phyloP scores from a whole-genome alignment of 1,284 basidiomycete genomes.

The Sporisorium graminicola region DNA sequence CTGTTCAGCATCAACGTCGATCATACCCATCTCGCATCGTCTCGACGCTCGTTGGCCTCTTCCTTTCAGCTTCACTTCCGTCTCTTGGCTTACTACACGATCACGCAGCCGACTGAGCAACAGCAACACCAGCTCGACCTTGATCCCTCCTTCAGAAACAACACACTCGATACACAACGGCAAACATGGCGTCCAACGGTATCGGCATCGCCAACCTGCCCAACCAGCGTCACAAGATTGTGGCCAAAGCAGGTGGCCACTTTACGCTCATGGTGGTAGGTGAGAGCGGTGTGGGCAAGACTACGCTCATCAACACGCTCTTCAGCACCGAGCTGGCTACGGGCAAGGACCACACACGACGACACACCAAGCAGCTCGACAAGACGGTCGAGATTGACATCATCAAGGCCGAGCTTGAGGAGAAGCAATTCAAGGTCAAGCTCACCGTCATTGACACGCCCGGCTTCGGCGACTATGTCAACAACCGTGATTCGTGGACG shows the following conservation, averaged over 20 bases:
- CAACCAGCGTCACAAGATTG: conserved; percentile 80
- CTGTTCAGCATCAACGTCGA: not conserved
- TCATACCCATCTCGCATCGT: not conserved
- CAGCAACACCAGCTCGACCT: not conserved
- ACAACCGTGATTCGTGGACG: conserved; percentile 98
- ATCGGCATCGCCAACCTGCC: conserved; percentile 86
- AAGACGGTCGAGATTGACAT: conserved; percentile 87
- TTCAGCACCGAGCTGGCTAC: conserved; percentile 97
- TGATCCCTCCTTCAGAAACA: not conserved
- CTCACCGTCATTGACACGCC: conserved; percentile 98
- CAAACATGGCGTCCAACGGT: conserved; percentile 54
- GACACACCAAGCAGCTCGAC: conserved; percentile 96
- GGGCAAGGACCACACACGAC: conserved; percentile 88
- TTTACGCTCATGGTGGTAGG: conserved; percentile 99
- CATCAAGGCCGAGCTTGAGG: conserved; percentile 83
- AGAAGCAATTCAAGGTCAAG: conserved; percentile 99
- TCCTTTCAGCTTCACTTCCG: not conserved
- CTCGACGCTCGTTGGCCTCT: not conserved
- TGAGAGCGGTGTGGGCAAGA: conserved; percentile 73
- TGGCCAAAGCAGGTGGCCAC: conserved; percentile 94
- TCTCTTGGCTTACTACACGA: not conserved
- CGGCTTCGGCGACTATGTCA: conserved; percentile 98
- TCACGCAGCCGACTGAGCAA: not conserved
- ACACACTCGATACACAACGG: not conserved
- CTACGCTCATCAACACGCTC: conserved; percentile 89